Evolutionary conservation across 345 rosid species (phyloP).

Genomic region (Dovyalis caffra): DNA sequence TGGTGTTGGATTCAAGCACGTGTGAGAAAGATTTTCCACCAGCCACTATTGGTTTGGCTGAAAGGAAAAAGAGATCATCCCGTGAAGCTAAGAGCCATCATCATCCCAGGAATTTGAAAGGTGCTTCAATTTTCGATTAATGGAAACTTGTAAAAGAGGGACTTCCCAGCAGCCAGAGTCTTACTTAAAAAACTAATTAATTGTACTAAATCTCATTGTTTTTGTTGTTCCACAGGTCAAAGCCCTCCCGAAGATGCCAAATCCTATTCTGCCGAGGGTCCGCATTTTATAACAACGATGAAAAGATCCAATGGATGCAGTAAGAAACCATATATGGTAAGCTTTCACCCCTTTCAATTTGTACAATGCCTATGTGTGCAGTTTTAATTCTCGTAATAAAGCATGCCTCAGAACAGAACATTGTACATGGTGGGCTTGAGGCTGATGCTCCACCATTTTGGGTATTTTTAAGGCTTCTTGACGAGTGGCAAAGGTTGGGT

Average conservation of each 20-base stretch:
- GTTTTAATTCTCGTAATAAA: too few species aligned
- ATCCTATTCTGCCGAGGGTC: not conserved
- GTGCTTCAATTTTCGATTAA: too few species aligned
- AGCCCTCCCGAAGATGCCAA: not conserved
- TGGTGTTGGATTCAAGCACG: not conserved
- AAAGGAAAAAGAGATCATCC: not conserved
- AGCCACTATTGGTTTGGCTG: not conserved
- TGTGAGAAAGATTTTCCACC: conserved; percentile 3
- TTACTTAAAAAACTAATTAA: too few species aligned
- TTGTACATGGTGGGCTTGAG: too few species aligned
- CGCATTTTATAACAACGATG: conserved; percentile 2
- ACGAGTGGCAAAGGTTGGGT: too few species aligned
- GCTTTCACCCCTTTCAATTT: not conserved
- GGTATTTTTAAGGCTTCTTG: too few species aligned
- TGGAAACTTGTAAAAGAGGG: too few species aligned
- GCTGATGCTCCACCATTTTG: not conserved
- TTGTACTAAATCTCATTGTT: not conserved
- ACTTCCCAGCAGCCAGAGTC: too few species aligned
- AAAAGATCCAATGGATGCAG: not conserved
- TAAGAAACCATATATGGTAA: not conserved
- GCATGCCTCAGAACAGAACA: too few species aligned
- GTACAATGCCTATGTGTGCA: too few species aligned
- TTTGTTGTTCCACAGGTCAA: not conserved
- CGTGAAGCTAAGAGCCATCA: too few species aligned
- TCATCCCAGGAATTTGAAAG: too few species aligned